Conservation (phyloP, 75 land plant species). For the Adiantum capillusveneris region DNA sequence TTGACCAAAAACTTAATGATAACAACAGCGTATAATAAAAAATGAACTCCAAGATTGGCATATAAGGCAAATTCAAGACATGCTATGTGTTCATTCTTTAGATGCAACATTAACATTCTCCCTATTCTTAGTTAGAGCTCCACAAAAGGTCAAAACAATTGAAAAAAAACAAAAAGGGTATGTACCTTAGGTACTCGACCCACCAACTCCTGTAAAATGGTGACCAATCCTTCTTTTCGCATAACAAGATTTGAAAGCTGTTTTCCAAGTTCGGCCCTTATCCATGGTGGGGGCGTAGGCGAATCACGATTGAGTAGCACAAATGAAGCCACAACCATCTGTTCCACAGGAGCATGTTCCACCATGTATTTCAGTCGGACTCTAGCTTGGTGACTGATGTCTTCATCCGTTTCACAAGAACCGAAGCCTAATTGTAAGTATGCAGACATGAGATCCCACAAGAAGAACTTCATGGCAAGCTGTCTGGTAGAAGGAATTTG, state of each 20-base stretch:
- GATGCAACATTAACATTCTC: too few relatives aligned
- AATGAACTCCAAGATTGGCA: too few relatives aligned
- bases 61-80: too few relatives aligned
- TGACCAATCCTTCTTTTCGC: conserved; percentile 29
- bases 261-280: conserved; percentile 27
- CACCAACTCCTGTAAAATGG: conserved; percentile 28
- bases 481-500: background rate
- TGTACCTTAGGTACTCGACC: conserved; percentile 21
- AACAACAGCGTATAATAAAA: too few relatives aligned
- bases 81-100: too few relatives aligned
- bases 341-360: conserved; percentile 18
- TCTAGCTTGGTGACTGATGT: conserved; percentile 5
- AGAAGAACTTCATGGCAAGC: background rate
- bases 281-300: conserved; percentile 36
- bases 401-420: background rate
- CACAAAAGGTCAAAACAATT: too few relatives aligned
- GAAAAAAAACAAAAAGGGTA: too few relatives aligned
- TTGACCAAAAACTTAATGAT: too few relatives aligned
- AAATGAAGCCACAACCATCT: conserved; percentile 33
- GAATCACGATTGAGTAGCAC: conserved; percentile 15
- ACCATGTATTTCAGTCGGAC: conserved; percentile 15
- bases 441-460: conserved; percentile 13
- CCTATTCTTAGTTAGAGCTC: too few relatives aligned
- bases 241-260: conserved; percentile 32
- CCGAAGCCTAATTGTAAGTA: conserved; percentile 14